Evolutionary conservation across 2,329 filamentous ascomycete species (phyloP), one percentile per base, ranked within the genome.

Genomic region (Cordyceps javanica): DNA sequence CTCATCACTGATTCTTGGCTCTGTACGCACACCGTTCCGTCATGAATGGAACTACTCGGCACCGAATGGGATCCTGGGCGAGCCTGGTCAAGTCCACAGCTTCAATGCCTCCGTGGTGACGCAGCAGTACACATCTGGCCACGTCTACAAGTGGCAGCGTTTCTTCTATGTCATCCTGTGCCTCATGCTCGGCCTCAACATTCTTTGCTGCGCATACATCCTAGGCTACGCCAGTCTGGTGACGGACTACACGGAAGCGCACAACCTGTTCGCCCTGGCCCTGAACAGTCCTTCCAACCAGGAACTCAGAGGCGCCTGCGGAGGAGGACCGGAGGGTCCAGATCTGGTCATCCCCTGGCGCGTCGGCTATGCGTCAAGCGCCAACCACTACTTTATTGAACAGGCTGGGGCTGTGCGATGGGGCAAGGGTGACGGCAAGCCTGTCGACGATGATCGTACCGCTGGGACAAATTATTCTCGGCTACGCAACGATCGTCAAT

Each of bases 211-310:
- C 0, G 65, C 74, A 2, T 91, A 90, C 70, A 68, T 87, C 52
- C 66, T 81, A 48, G 75, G 79, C 61, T 67, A 74, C 6, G 74
- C 74, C 0, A 82, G 82, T 1, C 79, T 90, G 23, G 82, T 93
- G 8, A 91, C 87, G 1, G 90, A 93, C 72, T 91, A 88, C 66
- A 89, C 85, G 0, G 89, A 93, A 65, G 87, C 89, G 1, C 83
- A 87, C 55, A 91, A 91, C 66, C 73, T 91, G 2, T 91, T 92
- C 64, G 77, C 84, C 0, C 71, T 91, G 0, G 86, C 88, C 2
- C 76, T 92, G 54, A 91, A 91, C 66, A 74, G 72, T 54, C 72
- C 75, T 1, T 72, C 73, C 3, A 74, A 70, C 39, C 57, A 59
- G 5, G 68, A 68, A 19, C 62, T 77, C 45, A 65, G 70, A 32